A percentile compares a stretch with the other conserved stretches of the same genome.
Evolutionary conservation across 495 filamentous ascomycete species (phyloP).

Genomic region (Alectoria sarmentosa): DNA sequence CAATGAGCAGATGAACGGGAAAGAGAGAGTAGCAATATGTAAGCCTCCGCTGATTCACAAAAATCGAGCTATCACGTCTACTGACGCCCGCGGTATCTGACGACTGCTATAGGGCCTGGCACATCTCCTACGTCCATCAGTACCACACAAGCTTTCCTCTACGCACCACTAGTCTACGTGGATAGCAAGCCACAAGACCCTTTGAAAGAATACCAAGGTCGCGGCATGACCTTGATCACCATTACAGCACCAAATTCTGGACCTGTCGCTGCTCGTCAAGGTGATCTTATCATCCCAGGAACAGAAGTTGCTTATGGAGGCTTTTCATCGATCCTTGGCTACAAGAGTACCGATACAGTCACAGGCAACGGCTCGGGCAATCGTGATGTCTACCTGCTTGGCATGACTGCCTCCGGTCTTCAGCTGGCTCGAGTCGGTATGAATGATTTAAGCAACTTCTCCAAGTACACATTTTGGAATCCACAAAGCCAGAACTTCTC

Average conservation of each 20-base stretch:
- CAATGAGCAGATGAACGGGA: conserved; percentile 26
- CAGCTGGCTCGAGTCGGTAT: conserved; percentile 27
- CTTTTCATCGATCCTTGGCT: conserved; percentile 25
- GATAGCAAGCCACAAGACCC: conserved; percentile 27
- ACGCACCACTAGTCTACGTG: conserved; percentile 29
- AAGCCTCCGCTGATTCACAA: background rate
- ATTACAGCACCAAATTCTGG: conserved; percentile 24
- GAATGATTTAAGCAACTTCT: conserved; percentile 21
- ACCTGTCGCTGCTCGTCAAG: conserved; percentile 25
- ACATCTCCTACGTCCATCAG: conserved; percentile 28
- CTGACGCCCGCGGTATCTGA: conserved; percentile 2
- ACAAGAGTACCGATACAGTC: conserved; percentile 16
- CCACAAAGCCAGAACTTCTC: conserved; percentile 22
- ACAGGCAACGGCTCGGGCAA: conserved; percentile 13
- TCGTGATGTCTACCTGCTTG: conserved; percentile 27
- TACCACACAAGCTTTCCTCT: conserved; percentile 25
- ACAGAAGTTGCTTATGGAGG: conserved; percentile 26
- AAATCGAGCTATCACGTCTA: background rate
- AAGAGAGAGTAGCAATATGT: conserved; percentile 29
- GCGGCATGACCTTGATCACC: conserved; percentile 27
- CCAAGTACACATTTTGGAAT: conserved; percentile 24
- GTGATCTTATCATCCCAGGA: conserved; percentile 27
- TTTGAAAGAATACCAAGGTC: conserved; percentile 26
- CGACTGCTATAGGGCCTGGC: conserved; percentile 23
- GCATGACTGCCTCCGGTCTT: conserved; percentile 22